phyloP scores from a whole-genome alignment of 768 basidiomycete species.

The Brasilioporus rufonigricans region DNA sequence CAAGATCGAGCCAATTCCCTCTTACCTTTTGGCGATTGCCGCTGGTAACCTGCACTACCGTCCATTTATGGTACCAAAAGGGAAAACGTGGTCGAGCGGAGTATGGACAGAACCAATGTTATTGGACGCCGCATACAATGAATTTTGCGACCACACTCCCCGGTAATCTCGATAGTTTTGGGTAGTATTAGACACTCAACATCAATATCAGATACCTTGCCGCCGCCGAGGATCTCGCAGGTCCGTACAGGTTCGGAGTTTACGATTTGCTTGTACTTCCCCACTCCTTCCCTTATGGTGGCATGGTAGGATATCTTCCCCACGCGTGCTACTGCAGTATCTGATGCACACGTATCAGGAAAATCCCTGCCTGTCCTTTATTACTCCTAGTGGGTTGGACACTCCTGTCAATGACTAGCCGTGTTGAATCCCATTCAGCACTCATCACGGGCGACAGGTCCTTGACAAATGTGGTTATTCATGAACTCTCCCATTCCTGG shows the following conservation, averaged over 20 bases:
- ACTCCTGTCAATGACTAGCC: not conserved
- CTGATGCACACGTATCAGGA: slow-evolving; percentile 46
- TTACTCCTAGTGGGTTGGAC: slow-evolving; percentile 69
- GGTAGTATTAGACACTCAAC: too few species aligned
- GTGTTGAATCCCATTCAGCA: slow-evolving; percentile 38
- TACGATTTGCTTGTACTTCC: slow-evolving; percentile 44
- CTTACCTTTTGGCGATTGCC: slow-evolving; percentile 85
- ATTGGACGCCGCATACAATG: slow-evolving; percentile 76
- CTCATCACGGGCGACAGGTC: slow-evolving; percentile 83
- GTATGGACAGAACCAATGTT: slow-evolving; percentile 90
- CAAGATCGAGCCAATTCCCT: slow-evolving; percentile 81
- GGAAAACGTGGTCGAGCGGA: slow-evolving; percentile 79
- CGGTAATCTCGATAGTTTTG: too few species aligned
- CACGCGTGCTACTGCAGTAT: not conserved
- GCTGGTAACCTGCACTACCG: slow-evolving; percentile 41
- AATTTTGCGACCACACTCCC: slow-evolving; percentile 71
- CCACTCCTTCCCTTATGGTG: slow-evolving; percentile 90
- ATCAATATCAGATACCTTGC: too few species aligned
- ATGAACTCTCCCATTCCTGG: slow-evolving; percentile 86
- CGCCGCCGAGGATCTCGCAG: too few species aligned
- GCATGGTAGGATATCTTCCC: slow-evolving; percentile 52
- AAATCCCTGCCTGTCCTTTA: slow-evolving; percentile 84
- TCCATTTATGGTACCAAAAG: slow-evolving; percentile 55
- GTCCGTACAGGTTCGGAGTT: too few species aligned
- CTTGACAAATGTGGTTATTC: slow-evolving; percentile 86